Evolutionary conservation across 1,139 yeast species (phyloP), one percentile per base, ranked within the genome.

Genomic region (Lodderomyces theae): DNA sequence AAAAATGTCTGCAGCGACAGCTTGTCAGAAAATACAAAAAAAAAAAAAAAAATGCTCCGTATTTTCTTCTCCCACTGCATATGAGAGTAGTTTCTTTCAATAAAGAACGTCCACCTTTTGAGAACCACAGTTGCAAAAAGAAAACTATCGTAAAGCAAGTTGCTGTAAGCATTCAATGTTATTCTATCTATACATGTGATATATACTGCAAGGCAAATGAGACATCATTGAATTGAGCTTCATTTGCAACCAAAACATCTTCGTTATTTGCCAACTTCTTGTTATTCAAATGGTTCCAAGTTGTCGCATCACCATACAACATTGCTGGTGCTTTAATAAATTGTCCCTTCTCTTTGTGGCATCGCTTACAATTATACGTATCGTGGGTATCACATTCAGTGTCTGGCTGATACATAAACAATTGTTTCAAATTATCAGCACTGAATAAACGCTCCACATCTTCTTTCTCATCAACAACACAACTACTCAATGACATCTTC

Each of bases 301-400:
- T 83, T 0, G 97, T 92, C 0, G 97, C 87, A 63, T 94, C 99
- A 49, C 99, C 99, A 57, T 94, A 94, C 32, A 92, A 69, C 96
- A 92, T 89, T 1, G 96, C 96, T 0, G 85, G 80, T 0, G 97
- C 76, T 51, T 77, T 81, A 9, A 70, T 56, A 28, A 64, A 49
- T 63, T 92, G 98, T 30, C 79, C 80, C 15, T 51, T 44, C 11
- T 72, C 72, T n/a, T 62, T 60, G 12, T 58, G 56, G 61, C 99
- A 92, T 50, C 97, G 72, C 57, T 81, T 82, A 65, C 99, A 92
- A 51, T 85, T 78, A 66, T 80, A 92, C 1, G 96, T 86, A 49
- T 86, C 96, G 56, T 92, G 99, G 0, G 99, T 92, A 51, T 92
- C 96, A 58, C 95, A 89, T 1, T 68, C 59, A 0, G 96, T 87